Base-by-base conservation (phyloP, 2,329 filamentous ascomycete genomes). In the Fusarium torreyae region DNA sequence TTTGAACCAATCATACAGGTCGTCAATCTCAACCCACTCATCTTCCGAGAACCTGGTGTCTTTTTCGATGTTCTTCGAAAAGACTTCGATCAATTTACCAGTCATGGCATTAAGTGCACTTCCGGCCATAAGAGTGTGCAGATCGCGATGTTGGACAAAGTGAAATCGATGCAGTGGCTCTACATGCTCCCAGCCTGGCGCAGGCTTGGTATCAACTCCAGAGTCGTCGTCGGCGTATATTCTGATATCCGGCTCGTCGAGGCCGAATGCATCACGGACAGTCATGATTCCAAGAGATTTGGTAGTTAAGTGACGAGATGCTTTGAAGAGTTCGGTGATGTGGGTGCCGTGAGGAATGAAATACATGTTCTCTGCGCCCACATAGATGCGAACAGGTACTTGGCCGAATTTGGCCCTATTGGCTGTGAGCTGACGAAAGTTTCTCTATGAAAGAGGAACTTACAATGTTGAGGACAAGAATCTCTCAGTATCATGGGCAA, bases 331-430 rank as follows among this genome's bases (percentile, higher is more conserved):
- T 2, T 70, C 68, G 1, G 54, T 56, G 11, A 70, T 66, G 2
- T 42, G n/a, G 11, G 52, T 24, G 7, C 68, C 68, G 5, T 71
- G 68, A 26, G 68, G 68, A 4, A 70, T 69, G 15, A 69, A 70
- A 26, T 70, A 70, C 60, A 70, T 69, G 7, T 39, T 39, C 20
- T 70, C 68, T 2, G 59, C 68, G 3, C 64, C 68, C 1, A 70
- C 56, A 3, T 61, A 66, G 17, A 70, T 68, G 2, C 64, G 64
- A 6, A 70, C 42, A 9, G 68, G 68, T 15, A 69, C 53, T 10
- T 56, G 57, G 36, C 68, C 68, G 43, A 70, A 70, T 14, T 49
- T 71, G n/a, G 54, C 65, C 34, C 68, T 71, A 11, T n/a, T 17
- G 8, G 8, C 10, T 15, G 38, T 69, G 7, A 68, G 59, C 6